Base-by-base conservation (phyloP, 1,284 basidiomycete species). In the Xerocomus cyaneibrunnescens region DNA sequence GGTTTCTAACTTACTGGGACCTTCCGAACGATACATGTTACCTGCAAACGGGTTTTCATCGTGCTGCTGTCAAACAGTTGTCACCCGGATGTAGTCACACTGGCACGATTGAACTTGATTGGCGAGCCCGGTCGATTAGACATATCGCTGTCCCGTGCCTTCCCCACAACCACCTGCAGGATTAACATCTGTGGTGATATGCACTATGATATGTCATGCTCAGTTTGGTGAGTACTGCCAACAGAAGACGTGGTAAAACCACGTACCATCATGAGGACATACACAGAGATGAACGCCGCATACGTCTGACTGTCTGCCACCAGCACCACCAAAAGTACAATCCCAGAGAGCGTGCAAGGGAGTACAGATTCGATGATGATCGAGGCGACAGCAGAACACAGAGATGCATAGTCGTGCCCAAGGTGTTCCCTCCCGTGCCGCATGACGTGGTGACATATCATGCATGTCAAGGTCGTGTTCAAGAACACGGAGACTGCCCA, bases 131-230 rank as follows among this genome's bases (percentile, higher is more conserved):
- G 16, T 10, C 13, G n/a, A 4, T 9, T 23, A 17, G 19, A 38
- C 9, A 35, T 41, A 23, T 52, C 36, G 7, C 32, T 23, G 6
- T 34, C 14, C 56, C 51, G 52, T 25, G 46, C 38, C 7, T 35
- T 47, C n/a, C 51, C 46, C 19, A 17, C 32, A 19, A 48, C 43
- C 27, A 58, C 49, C 1, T 53, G 48, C 19, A 60, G 40, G 32
- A 61, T 58, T 7, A 61, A 28, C 45, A 63, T 56, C 25, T 58
- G 61, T 1, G 61, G 51, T 16, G 61, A 62, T 48, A 61, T 54
- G 28, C 51, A 60, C 61, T 62, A 23, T 3, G 17, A 3, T 22
- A 16, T 41, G 14, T 23, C 19, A 5, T 8, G 7, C n/a, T n/a
- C n/a, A 37, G 37, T 10, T 14, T 21, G 28, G 27, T 27, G n/a